phyloP scores from a whole-genome alignment of 148 eudicot species.

The Silene uniflora region DNA sequence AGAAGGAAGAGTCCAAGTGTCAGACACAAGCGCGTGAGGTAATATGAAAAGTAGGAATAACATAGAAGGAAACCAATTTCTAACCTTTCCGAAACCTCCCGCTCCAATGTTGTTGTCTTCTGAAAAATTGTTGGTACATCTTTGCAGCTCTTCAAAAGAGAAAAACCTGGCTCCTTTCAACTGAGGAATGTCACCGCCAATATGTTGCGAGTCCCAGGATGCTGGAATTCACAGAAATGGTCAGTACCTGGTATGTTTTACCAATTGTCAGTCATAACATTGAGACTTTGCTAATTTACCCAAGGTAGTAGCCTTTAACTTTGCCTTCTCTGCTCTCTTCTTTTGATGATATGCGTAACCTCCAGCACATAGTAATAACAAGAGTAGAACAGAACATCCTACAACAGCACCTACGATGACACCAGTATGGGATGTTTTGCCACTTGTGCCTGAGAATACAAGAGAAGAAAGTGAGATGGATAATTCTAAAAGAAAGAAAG shows the following conservation, averaged over 20 bases:
- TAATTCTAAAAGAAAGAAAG: background rate
- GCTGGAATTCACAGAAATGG: constrained; percentile 35
- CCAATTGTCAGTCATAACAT: background rate
- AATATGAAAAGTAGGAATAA: background rate
- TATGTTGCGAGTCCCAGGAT: constrained; percentile 54
- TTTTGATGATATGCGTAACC: constrained; percentile 52
- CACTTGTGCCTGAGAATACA: constrained; percentile 23
- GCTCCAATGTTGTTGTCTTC: constrained; percentile 56
- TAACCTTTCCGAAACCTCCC: constrained; percentile 81
- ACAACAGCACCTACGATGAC: constrained; percentile 41
- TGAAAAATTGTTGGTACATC: constrained; percentile 59
- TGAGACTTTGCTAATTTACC: constrained; percentile 31
- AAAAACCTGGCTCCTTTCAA: constrained; percentile 69
- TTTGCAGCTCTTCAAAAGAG: constrained; percentile 69
- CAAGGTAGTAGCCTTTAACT: constrained; percentile 42
- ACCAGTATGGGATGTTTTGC: background rate
- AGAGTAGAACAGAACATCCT: constrained; percentile 39
- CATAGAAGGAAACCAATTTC: too few relatives aligned
- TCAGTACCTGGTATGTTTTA: background rate
- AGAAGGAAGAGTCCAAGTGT: too few relatives aligned
- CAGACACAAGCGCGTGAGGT: background rate
- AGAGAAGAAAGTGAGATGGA: constrained; percentile 1
- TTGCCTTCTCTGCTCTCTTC: constrained; percentile 50
- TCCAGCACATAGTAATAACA: constrained; percentile 45
- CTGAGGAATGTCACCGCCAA: constrained; percentile 64